These are phyloP conservation scores for Trichoderma gamsii DNA, from an alignment of 495 filamentous ascomycete species.

Conservation along the genomic window DNA sequence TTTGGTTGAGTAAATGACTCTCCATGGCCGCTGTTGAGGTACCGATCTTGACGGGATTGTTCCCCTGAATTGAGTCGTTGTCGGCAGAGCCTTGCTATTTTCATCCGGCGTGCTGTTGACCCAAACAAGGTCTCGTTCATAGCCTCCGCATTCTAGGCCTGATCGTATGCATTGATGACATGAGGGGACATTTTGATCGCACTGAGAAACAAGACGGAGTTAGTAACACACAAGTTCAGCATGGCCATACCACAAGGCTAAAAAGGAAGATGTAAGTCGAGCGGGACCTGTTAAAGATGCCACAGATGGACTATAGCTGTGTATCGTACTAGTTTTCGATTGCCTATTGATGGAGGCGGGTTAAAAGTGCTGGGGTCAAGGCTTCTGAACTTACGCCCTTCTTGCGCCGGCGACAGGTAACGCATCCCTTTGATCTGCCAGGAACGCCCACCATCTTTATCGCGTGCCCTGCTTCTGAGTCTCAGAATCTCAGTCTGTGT, in stretches of 20 bases:
- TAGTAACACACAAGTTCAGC: not conserved
- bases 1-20: not conserved
- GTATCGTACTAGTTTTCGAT: not conserved
- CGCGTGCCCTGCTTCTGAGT: not conserved
- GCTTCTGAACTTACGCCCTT: conserved; percentile 3
- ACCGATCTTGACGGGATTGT: not conserved
- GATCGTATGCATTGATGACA: conserved; percentile 1
- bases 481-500: not conserved
- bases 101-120: conserved; percentile 7
- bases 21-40: not conserved
- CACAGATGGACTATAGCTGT: not conserved
- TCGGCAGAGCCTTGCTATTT: not conserved
- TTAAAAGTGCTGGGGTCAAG: not conserved
- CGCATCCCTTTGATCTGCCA: conserved; percentile 13
- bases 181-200: not conserved
- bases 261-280: not conserved
- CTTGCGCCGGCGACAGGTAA: conserved; percentile 11
- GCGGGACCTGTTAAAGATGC: not conserved
- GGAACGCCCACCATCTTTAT: conserved; percentile 11
- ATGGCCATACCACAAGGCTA: not conserved
- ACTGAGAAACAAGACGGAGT: not conserved
- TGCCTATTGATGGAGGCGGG: not conserved
- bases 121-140: conserved; percentile 3
- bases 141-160: conserved; percentile 1
- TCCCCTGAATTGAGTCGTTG: not conserved